Conservation (phyloP, 768 basidiomycete species). For the Boletus rubropictus region DNA sequence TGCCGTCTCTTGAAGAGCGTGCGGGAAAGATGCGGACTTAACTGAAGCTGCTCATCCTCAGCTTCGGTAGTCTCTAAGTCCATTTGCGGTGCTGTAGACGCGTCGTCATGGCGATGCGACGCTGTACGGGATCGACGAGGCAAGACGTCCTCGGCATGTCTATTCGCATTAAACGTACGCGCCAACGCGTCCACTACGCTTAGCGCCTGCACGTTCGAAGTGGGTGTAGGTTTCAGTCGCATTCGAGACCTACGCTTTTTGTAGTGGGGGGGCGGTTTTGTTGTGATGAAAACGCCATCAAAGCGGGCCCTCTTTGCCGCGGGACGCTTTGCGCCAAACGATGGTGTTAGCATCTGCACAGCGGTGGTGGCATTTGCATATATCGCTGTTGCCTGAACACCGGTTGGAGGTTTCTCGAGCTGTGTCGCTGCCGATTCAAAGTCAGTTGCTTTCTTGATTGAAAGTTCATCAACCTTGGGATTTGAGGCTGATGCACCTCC, state of each 20-base stretch:
- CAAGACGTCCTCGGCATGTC: background rate
- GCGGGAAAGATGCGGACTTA: constrained; percentile 12
- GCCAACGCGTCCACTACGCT: constrained; percentile 23
- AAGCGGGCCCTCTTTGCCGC: constrained; percentile 19
- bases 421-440: background rate
- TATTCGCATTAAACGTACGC: constrained; percentile 27
- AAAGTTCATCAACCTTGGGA: constrained; percentile 7
- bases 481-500: constrained; percentile 3
- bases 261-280: constrained; percentile 1
- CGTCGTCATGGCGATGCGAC: background rate
- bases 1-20: constrained; percentile 2
- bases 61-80: constrained; percentile 22
- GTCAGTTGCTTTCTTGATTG: background rate
- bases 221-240: background rate
- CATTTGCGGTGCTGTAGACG: constrained; percentile 10
- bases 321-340: background rate
- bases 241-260: background rate
- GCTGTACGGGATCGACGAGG: background rate
- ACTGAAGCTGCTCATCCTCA: constrained; percentile 14
- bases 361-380: background rate
- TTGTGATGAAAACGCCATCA: constrained; percentile 21
- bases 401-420: background rate
- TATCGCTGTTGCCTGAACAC: background rate
- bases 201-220: background rate
- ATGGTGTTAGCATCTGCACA: background rate